These are phyloP conservation scores for Aegilops longissima DNA, from an alignment of 176 grass and related monocot genomes.

Conservation along the genomic window DNA sequence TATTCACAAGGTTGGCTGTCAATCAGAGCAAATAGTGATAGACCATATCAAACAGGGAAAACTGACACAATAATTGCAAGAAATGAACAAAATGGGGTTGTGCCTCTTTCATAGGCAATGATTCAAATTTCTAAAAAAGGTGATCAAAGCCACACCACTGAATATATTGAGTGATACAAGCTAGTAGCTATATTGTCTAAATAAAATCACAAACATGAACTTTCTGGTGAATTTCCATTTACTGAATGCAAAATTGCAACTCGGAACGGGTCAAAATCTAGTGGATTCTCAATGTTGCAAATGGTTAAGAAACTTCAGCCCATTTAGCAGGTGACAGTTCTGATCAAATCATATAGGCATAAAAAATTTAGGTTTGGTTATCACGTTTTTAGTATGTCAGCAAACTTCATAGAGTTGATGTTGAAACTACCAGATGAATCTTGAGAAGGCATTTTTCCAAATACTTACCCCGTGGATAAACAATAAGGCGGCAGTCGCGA, in stretches of 20 bases:
- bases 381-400: constrained; percentile 21
- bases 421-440: constrained; percentile 23
- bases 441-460: not conserved
- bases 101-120: not conserved
- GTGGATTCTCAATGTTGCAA: constrained; percentile 16
- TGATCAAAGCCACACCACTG: not conserved
- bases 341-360: constrained; percentile 12
- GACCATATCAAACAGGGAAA: not conserved
- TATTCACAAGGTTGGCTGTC: constrained; percentile 8
- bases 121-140: not conserved
- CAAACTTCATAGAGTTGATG: constrained; percentile 13
- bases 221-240: not conserved
- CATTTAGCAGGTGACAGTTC: constrained; percentile 18
- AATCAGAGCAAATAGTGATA: constrained; percentile 21
- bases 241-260: constrained; percentile 1
- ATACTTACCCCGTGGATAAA: constrained; percentile 94
- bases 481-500: constrained; percentile 93
- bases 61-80: not conserved
- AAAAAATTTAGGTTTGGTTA: not conserved
- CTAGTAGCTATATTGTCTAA: constrained; percentile 8
- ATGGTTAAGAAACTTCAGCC: not conserved
- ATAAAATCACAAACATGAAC: not conserved
- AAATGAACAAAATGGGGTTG: not conserved
- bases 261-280: not conserved
- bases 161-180: constrained; percentile 6